Percentiles rank a stretch among this genome's conserved stretches.
Evolutionary conservation across 2,329 filamentous ascomycete genomes (phyloP).

Genomic region (Pestalotiopsis sp.): DNA sequence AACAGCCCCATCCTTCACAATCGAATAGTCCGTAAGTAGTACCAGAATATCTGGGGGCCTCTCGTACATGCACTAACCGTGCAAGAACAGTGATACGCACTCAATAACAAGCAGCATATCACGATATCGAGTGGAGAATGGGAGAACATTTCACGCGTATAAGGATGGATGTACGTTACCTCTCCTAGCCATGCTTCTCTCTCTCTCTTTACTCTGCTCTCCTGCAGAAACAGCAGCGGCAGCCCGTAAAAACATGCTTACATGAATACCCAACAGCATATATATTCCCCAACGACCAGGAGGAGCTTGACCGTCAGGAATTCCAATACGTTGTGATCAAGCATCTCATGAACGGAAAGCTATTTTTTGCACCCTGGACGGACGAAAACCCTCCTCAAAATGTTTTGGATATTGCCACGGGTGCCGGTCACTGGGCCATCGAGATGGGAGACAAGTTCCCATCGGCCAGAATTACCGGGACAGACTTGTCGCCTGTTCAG

Average conservation of each 20-base stretch:
- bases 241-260: background rate
- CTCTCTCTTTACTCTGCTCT: background rate
- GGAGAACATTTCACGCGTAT: conserved; percentile 51
- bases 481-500: conserved; percentile 70
- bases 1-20: conserved; percentile 1
- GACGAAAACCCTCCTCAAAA: conserved; percentile 35
- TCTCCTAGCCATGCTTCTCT: background rate
- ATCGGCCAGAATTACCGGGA: conserved; percentile 59
- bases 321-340: conserved; percentile 40
- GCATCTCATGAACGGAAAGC: conserved; percentile 32
- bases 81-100: conserved; percentile 21
- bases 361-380: conserved; percentile 47
- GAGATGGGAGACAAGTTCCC: conserved; percentile 68
- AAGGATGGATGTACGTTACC: conserved; percentile 45
- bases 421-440: conserved; percentile 61
- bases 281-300: conserved; percentile 46
- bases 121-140: conserved; percentile 30
- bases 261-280: conserved; percentile 38
- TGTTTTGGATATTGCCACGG: conserved; percentile 46
- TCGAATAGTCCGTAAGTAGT: conserved; percentile 5
- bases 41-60: background rate
- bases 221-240: background rate
- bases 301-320: conserved; percentile 43
- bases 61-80: background rate
- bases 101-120: conserved; percentile 26